phyloP scores from a whole-genome alignment of 2,329 filamentous ascomycete genomes.

The Geoglossum cookeanum region DNA sequence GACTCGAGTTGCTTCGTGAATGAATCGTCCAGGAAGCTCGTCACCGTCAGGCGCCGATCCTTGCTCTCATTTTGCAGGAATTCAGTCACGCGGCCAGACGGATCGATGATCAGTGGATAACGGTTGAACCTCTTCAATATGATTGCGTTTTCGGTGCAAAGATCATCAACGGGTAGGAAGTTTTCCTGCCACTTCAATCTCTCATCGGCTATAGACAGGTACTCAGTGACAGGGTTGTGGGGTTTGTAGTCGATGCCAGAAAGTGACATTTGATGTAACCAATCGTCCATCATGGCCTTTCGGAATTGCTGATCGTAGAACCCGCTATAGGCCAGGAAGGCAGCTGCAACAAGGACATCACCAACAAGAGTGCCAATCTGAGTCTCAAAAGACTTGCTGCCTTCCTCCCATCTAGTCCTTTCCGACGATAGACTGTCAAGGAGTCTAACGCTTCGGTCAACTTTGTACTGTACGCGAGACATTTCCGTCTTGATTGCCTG shows the following conservation, averaged over 20 bases:
- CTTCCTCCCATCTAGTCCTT: slow-evolving; percentile 82
- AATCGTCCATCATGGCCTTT: slow-evolving; percentile 94
- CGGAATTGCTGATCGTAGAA: slow-evolving; percentile 97
- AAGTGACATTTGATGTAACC: slow-evolving; percentile 78
- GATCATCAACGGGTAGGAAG: slow-evolving; percentile 79
- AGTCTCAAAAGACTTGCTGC: slow-evolving; percentile 94
- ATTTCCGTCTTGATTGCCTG: slow-evolving; percentile 96
- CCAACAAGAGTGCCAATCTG: slow-evolving; percentile 94
- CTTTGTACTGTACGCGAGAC: slow-evolving; percentile 92
- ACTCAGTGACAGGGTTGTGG: slow-evolving; percentile 88
- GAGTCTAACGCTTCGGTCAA: slow-evolving; percentile 83
- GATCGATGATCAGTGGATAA: slow-evolving; percentile 95
- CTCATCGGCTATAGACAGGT: slow-evolving; percentile 90
- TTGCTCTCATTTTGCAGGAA: slow-evolving; percentile 92
- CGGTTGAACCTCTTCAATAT: slow-evolving; percentile 95
- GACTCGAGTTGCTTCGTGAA: slow-evolving; percentile 98
- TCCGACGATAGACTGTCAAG: slow-evolving; percentile 92
- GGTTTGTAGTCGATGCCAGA: slow-evolving; percentile 90
- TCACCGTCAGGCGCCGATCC: slow-evolving; percentile 82
- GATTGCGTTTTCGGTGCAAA: slow-evolving; percentile 97
- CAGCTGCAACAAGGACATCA: slow-evolving; percentile 88
- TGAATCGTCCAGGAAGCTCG: slow-evolving; percentile 92
- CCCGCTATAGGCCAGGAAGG: slow-evolving; percentile 90
- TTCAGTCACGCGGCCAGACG: slow-evolving; percentile 82
- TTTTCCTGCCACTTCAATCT: slow-evolving; percentile 90